Base-by-base conservation (phyloP, 305 asterid species). In the Ilex paraguariensis region DNA sequence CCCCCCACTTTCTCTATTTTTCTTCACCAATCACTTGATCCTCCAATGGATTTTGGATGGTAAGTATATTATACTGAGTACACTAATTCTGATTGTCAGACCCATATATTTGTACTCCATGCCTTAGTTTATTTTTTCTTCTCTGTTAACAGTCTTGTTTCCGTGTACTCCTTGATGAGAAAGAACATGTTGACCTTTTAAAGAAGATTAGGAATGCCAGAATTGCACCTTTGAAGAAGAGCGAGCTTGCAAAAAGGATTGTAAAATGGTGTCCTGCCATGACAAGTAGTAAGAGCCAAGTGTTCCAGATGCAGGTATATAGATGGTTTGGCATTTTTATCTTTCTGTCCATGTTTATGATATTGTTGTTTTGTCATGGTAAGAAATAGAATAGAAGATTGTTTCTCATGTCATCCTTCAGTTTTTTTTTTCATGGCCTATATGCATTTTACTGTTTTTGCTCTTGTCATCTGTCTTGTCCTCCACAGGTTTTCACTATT, bases 291-390 rank as follows among this genome's bases (percentile, higher is more conserved):
- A 82, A 52, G 78, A 84, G 77, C 66, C 13, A 60, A 57, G 73
- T 92, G 98, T 77, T 61, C 85, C 62, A 84, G 83, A 73, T 92
- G 98, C 57, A 88, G 88, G 70, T 78, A 80, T 69, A 55, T 69
- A 52, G 90, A 85, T 79, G 98, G 98, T 92, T 44, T 70, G 86
- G 50, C 65, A 60, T 63, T 66, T 64, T 68, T 56, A 8, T 5
- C 42, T 21, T 21, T 36, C 7, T 36, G 42, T 36, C 8, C 42
- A 36, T 36, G 42, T 36, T 36, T 7, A 36, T 36, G 42, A 36
- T 36, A 36, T 36, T 36, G 8, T 36, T 5, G 8, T 36, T 36
- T 36, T 5, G 42, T 36, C 42, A 36, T 36, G 42, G 8, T 36
- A 36, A 36, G 42, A 36, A 36, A 2, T 36, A 36, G 42, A 1